These are phyloP conservation scores for Gardenia jasminoides DNA, from an alignment of 257 asterid species.

Conservation along the genomic window DNA sequence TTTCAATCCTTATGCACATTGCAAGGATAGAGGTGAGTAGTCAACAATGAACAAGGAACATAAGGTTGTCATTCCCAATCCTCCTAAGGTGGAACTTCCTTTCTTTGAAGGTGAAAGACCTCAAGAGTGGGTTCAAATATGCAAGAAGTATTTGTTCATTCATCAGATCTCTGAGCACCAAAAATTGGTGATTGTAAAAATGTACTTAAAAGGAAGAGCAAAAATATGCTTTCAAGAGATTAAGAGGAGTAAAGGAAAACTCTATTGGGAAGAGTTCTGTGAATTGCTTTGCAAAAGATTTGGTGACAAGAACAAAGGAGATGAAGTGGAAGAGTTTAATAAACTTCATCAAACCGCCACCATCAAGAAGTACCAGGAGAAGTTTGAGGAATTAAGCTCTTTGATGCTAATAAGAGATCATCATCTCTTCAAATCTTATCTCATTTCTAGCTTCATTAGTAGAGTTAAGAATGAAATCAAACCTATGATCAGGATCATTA, in stretches of 20 bases:
- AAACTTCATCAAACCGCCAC: not conserved
- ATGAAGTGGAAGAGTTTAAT: not conserved
- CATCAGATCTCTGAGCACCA: accelerated
- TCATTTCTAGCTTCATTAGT: not conserved
- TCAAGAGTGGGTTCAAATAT: not conserved
- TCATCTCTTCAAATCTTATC: not conserved
- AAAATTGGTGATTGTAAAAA: not conserved
- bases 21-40: no score
- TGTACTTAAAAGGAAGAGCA: not conserved
- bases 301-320: accelerated
- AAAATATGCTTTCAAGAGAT: not conserved
- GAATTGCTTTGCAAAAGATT: not conserved
- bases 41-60: no score
- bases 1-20: no score
- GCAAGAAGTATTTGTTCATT: not conserved
- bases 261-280: not conserved
- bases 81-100: not conserved
- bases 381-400: not conserved
- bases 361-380: not conserved
- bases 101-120: not conserved
- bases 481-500: not conserved
- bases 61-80: not conserved
- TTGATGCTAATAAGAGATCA: not conserved
- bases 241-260: not conserved
- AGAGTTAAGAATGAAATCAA: not conserved